These are phyloP conservation scores for Scedosporium apiospermum DNA, from an alignment of 2,329 filamentous ascomycete species.

Conservation along the genomic window DNA sequence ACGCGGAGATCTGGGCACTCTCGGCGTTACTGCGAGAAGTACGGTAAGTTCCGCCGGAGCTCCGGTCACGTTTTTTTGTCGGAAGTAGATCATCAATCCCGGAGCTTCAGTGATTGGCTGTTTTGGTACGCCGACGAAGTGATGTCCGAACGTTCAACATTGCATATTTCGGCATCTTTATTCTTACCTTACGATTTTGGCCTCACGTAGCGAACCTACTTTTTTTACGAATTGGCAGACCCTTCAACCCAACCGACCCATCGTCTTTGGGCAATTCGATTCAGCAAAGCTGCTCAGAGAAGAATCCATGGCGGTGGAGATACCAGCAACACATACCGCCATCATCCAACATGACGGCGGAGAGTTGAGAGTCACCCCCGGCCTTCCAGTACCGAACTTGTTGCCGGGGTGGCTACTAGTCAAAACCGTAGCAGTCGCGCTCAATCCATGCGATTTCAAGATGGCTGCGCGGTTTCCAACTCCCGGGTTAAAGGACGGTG, in stretches of 20 bases:
- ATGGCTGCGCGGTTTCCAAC: conserved; percentile 16
- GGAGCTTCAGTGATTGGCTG: background rate
- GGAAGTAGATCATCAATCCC: background rate
- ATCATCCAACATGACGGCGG: conserved; percentile 4
- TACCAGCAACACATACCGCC: conserved; percentile 1
- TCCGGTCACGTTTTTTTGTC: conserved; percentile 2
- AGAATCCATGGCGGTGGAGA: background rate
- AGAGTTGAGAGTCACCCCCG: conserved; percentile 1
- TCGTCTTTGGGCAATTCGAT: too few species aligned
- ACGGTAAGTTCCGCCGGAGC: background rate
- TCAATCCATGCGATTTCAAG: conserved; percentile 29
- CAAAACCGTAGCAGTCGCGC: conserved; percentile 22
- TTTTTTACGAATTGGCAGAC: too few species aligned
- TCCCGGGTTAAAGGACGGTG: conserved; percentile 22
- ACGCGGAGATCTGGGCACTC: too few species aligned
- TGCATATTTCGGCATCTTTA: too few species aligned
- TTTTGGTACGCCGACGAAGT: background rate
- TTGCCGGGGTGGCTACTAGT: conserved; percentile 17
- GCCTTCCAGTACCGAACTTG: background rate
- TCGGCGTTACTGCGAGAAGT: background rate
- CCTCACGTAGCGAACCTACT: too few species aligned
- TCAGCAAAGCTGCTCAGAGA: too few species aligned
- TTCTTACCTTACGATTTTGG: too few species aligned
- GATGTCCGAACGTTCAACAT: too few species aligned
- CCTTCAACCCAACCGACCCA: too few species aligned